Conservation (phyloP, 2,329 filamentous ascomycete species). For the Neopestalotiopsis sp. region DNA sequence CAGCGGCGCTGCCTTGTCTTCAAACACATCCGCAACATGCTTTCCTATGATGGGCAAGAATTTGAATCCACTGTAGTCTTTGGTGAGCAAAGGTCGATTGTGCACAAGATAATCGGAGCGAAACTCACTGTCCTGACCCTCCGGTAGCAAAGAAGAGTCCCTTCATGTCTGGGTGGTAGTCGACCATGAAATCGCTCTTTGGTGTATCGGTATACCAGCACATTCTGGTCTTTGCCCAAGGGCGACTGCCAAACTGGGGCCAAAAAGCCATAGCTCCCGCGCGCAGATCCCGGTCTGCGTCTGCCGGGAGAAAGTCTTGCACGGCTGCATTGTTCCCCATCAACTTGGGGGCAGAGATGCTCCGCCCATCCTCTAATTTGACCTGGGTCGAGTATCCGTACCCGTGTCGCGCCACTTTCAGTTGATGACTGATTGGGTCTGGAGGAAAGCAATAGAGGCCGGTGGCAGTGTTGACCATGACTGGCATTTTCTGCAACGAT, state of each 20-base stretch:
- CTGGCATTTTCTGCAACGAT: constrained; percentile 59
- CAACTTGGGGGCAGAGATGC: constrained; percentile 40
- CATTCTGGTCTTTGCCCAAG: constrained; percentile 56
- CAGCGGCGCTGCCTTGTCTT: constrained; percentile 34
- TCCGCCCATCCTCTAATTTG: constrained; percentile 24
- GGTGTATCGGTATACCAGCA: constrained; percentile 73
- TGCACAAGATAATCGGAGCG: neutral
- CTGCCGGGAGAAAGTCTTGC: constrained; percentile 48
- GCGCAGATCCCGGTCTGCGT: constrained; percentile 59
- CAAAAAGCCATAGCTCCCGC: constrained; percentile 58
- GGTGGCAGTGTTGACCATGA: constrained; percentile 59
- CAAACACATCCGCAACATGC: constrained; percentile 39
- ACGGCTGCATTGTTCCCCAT: constrained; percentile 44
- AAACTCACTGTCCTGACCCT: constrained; percentile 47
- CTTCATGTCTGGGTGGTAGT: constrained; percentile 55
- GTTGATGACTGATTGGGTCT: constrained; percentile 41
- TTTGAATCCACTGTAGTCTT: constrained; percentile 31
- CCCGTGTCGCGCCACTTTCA: constrained; percentile 67
- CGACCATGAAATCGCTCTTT: constrained; percentile 66
- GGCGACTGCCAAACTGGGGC: constrained; percentile 56
- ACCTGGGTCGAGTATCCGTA: constrained; percentile 56
- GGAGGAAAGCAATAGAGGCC: constrained; percentile 63
- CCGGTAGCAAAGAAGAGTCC: constrained; percentile 55
- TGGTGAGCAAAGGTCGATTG: constrained; percentile 6
- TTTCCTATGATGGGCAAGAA: constrained; percentile 32